phyloP scores from a whole-genome alignment of 1,284 basidiomycete genomes.

The Fereydounia khargensis region DNA sequence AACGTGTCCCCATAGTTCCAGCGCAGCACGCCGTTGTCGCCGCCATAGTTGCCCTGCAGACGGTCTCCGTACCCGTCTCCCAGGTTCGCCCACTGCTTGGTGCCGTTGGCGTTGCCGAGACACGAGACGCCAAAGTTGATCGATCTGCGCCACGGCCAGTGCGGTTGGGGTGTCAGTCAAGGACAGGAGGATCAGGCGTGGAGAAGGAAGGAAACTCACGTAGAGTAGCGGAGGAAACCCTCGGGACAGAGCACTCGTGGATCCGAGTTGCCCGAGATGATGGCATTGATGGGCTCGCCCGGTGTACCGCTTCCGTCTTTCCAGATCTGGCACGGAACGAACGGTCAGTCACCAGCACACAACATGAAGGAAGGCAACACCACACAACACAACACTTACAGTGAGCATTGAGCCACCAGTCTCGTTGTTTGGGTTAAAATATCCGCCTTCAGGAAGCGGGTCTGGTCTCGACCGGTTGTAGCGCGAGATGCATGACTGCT shows the following conservation, averaged over 20 bases:
- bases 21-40: conserved; percentile 43
- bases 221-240: conserved; percentile 52
- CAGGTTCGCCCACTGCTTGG: conserved; percentile 42
- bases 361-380: no score
- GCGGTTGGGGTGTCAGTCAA: no score
- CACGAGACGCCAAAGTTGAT: conserved; percentile 55
- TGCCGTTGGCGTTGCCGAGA: conserved; percentile 48
- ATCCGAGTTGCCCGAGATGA: conserved; percentile 46
- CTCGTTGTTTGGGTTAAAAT: conserved; percentile 24
- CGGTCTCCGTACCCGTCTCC: conserved; percentile 39
- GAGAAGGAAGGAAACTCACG: conserved; percentile 27
- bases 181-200: no score
- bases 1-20: conserved; percentile 46
- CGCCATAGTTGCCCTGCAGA: conserved; percentile 37
- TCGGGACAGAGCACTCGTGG: conserved; percentile 38
- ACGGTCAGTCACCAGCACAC: no score
- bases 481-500: conserved; percentile 16
- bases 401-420: conserved; percentile 34
- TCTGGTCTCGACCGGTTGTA: conserved; percentile 31
- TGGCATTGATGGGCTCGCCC: conserved; percentile 54
- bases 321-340: conserved; percentile 14
- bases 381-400: no score
- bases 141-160: conserved; percentile 35
- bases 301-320: conserved; percentile 19
- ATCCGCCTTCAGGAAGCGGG: conserved; percentile 18